Evolutionary conservation across 495 filamentous ascomycete genomes (phyloP).

Genomic region (Emericellopsis terricola): DNA sequence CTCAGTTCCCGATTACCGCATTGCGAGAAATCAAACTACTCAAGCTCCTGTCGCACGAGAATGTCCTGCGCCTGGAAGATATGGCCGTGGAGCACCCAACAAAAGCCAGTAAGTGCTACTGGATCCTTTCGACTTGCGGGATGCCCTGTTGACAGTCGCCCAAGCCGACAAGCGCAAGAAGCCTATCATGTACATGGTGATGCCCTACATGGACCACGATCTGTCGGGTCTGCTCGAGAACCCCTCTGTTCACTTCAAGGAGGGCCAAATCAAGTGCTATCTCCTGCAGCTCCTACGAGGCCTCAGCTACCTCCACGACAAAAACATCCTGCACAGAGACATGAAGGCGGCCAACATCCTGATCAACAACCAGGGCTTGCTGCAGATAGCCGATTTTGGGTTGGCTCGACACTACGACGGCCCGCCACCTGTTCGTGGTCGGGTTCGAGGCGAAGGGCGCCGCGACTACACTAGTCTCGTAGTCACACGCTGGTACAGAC

Average conservation of each 20-base stretch:
- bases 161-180: slow-evolving; percentile 60
- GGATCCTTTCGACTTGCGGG: not conserved
- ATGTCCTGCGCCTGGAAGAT: slow-evolving; percentile 75
- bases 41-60: slow-evolving; percentile 80
- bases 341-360: slow-evolving; percentile 99
- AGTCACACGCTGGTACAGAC: slow-evolving; percentile 93
- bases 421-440: slow-evolving; percentile 54
- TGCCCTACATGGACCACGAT: slow-evolving; percentile 97
- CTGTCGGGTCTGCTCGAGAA: slow-evolving; percentile 92
- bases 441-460: slow-evolving; percentile 66
- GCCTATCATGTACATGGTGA: slow-evolving; percentile 95
- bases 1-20: slow-evolving; percentile 56
- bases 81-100: slow-evolving; percentile 78
- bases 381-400: slow-evolving; percentile 96
- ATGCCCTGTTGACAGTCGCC: not conserved
- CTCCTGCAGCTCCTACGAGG: slow-evolving; percentile 87
- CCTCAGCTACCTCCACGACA: slow-evolving; percentile 74
- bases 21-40: slow-evolving; percentile 86
- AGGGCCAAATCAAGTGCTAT: slow-evolving; percentile 94
- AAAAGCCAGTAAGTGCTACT: slow-evolving; percentile 35
- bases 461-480: slow-evolving; percentile 90
- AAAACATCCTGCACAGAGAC: slow-evolving; percentile 80
- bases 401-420: slow-evolving; percentile 89
- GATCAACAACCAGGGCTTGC: slow-evolving; percentile 83
- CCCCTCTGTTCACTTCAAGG: slow-evolving; percentile 65